Evolutionary conservation across 2,329 filamentous ascomycete species (phyloP).

Genomic region (Ilyonectria destructans): DNA sequence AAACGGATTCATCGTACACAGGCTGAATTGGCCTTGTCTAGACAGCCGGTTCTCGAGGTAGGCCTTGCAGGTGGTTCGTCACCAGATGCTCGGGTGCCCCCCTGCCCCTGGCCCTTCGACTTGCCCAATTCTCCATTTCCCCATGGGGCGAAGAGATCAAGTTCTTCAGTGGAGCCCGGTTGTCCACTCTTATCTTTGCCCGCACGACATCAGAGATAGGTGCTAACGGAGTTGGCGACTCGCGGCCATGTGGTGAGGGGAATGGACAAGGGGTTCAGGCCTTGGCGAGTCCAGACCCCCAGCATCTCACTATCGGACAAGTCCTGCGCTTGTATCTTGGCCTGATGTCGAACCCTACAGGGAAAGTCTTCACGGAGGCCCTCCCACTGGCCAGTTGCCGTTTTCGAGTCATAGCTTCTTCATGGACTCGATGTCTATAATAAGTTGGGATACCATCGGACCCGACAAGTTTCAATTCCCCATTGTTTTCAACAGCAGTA

Average conservation of each 20-base stretch:
- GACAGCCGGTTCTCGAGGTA: not conserved
- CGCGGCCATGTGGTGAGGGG: slow-evolving; percentile 5
- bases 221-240: slow-evolving; percentile 12
- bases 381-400: slow-evolving; percentile 10
- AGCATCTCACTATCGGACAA: slow-evolving; percentile 3
- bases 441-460: slow-evolving; percentile 12
- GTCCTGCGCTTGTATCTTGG: not conserved
- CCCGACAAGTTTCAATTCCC: not conserved
- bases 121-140: slow-evolving; percentile 15
- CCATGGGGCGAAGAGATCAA: slow-evolving; percentile 21
- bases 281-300: slow-evolving; percentile 18
- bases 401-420: not conserved
- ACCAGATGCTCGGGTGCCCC: not conserved
- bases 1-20: not conserved
- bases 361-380: slow-evolving; percentile 22
- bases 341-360: slow-evolving; percentile 1
- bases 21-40: not conserved
- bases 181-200: slow-evolving; percentile 20
- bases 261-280: not conserved
- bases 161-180: not conserved
- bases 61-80: not conserved
- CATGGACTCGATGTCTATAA: not conserved
- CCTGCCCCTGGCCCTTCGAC: not conserved
- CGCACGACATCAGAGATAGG: not conserved
- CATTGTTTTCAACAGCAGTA: not conserved